A percentile compares a stretch with the other conserved stretches of the same genome.
These are phyloP conservation scores for Colletotrichum horii DNA, from an alignment of 2,329 filamentous ascomycete genomes.

Conservation along the genomic window DNA sequence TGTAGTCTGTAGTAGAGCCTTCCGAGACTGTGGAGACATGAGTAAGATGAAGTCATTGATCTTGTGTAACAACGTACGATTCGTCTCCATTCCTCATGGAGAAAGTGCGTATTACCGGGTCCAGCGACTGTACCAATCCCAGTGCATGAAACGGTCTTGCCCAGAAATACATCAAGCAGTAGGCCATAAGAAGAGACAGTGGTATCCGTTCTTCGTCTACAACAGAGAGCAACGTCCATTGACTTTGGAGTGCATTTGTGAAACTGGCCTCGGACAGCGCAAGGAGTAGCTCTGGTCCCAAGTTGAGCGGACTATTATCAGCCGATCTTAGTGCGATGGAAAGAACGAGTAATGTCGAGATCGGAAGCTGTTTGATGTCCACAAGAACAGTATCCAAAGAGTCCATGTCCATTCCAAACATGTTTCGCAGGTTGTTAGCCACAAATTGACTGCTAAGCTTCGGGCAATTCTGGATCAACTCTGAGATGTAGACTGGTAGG, in stretches of 20 bases:
- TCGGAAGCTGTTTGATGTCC: background rate
- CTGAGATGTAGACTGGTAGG: background rate
- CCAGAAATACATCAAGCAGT: background rate
- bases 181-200: background rate
- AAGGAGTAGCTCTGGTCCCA: background rate
- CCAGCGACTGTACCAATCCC: background rate
- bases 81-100: background rate
- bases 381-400: background rate
- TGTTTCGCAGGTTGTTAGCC: background rate
- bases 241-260: background rate
- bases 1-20: background rate
- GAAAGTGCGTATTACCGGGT: background rate
- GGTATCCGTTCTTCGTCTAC: background rate
- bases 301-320: background rate
- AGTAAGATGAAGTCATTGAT: background rate
- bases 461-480: background rate
- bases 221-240: background rate
- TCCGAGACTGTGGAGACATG: background rate
- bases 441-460: background rate
- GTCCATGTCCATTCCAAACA: background rate
- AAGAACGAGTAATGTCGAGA: background rate
- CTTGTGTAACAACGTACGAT: background rate
- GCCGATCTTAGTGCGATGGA: background rate
- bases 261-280: background rate
- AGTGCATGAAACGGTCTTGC: conserved; percentile 3